Evolutionary conservation across 176 grass and related monocot genomes (phyloP), one percentile per base, ranked within the genome.

Genomic region (Saccharum spontaneum): DNA sequence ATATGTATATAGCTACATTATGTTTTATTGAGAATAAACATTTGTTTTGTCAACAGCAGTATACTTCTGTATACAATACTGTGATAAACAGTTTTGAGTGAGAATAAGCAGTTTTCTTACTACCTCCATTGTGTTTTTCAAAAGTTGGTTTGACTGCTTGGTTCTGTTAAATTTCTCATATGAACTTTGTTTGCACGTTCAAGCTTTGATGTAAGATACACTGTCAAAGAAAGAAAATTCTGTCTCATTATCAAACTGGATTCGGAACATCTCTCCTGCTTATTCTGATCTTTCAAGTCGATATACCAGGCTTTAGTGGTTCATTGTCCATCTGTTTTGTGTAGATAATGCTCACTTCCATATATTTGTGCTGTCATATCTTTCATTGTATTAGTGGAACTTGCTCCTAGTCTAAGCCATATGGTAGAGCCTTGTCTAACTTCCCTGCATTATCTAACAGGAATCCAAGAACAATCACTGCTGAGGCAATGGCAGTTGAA

Each of bases 401-500:
- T 46, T 69, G 26, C 69, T 67, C 17, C 23, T 8, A 55, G 14
- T 3, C 17, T 65, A 31, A 65, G 61, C 11, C 26, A 15, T 34
- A 23, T 6, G 15, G 45, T 71, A 60, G 34, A 41, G 9, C 8
- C 40, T 66, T 76, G 68, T 38, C 15, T 84, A 18, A 87, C 69
- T 26, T 3, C 7, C 38, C 38, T 73, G 15, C 67, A 46, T 67
- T 20, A 45, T 77, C n/a, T 22, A 9, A 34, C 84, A 99, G 89
- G 71, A 90, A 88, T 64, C 97, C 97, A 45, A 98, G 93, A 79
- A 92, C 93, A 68, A 98, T 96, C 54, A 92, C 78, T 5, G 83
- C 91, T 11, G 91, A 96, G 71, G 97, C 87, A 71, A 98, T 96
- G 97, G 91, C 93, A 5, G 89, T 94, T 17, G 81, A 94, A 80